Conservation (phyloP, 768 basidiomycete species). For the Boletus vermiculosoides region DNA sequence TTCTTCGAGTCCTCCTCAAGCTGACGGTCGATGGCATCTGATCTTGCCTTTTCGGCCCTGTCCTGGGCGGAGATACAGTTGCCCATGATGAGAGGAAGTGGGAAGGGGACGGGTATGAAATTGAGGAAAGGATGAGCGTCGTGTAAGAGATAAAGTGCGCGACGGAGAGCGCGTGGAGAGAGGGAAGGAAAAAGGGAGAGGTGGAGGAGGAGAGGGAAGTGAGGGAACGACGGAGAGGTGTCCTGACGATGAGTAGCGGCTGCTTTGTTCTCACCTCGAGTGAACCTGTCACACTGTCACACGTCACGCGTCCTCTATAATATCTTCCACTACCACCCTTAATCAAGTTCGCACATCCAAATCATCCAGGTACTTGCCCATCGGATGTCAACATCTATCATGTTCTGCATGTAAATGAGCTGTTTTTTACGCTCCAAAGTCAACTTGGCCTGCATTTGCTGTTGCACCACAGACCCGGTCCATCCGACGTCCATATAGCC, state of each 20-base stretch:
- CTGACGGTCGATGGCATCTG: conserved; percentile 76
- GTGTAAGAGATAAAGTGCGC: not conserved
- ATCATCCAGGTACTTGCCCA: not conserved
- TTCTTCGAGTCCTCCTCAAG: conserved; percentile 83
- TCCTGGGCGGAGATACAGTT: conserved; percentile 61
- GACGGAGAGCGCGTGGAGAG: not conserved
- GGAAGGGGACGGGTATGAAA: not conserved
- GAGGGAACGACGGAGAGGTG: conserved; percentile 11
- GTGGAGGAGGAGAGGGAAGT: not conserved
- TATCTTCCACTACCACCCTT: no score
- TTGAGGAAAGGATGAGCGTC: not conserved
- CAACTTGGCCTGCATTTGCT: not conserved
- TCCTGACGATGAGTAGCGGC: conserved; percentile 12
- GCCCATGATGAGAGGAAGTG: conserved; percentile 47
- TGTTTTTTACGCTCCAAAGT: no score
- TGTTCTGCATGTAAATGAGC: not conserved
- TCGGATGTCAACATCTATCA: not conserved
- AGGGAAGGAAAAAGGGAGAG: no score
- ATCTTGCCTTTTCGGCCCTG: conserved; percentile 57
- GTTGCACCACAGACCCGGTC: not conserved
- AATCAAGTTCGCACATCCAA: not conserved
- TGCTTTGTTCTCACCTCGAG: conserved; percentile 27
- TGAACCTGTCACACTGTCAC: conserved; percentile 24
- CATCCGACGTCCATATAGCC: conserved; percentile 12
- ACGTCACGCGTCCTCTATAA: conserved; percentile 2